These are phyloP conservation scores for Botryotinia convoluta DNA, from an alignment of 2,329 filamentous ascomycete genomes.

Conservation along the genomic window DNA sequence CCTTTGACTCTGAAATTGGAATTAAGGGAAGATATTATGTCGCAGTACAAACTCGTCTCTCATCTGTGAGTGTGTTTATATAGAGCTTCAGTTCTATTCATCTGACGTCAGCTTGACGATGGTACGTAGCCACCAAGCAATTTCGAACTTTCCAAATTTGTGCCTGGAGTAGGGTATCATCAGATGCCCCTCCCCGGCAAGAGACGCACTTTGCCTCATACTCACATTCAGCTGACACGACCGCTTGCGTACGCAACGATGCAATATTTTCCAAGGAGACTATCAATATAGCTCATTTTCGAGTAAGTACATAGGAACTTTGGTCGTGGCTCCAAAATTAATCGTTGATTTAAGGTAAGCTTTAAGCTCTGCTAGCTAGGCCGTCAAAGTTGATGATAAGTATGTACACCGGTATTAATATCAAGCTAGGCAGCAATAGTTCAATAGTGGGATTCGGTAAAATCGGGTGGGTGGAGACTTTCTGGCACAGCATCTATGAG, in stretches of 20 bases:
- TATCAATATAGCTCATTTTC: neutral
- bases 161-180: neutral
- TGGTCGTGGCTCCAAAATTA: neutral
- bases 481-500: neutral
- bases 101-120: neutral
- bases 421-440: neutral
- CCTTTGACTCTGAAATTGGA: neutral
- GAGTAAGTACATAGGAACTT: neutral
- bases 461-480: neutral
- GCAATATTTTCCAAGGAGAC: neutral
- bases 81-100: neutral
- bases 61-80: neutral
- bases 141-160: neutral
- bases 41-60: neutral
- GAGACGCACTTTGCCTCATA: neutral
- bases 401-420: neutral
- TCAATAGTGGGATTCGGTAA: neutral
- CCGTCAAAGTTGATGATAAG: neutral
- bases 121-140: neutral
- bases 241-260: neutral
- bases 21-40: neutral
- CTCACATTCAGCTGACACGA: neutral
- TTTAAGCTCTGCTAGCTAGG: neutral
- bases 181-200: neutral
- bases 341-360: neutral